Conservation (phyloP, 2,329 filamentous ascomycete genomes). For the Pestalotiopsis sp. region DNA sequence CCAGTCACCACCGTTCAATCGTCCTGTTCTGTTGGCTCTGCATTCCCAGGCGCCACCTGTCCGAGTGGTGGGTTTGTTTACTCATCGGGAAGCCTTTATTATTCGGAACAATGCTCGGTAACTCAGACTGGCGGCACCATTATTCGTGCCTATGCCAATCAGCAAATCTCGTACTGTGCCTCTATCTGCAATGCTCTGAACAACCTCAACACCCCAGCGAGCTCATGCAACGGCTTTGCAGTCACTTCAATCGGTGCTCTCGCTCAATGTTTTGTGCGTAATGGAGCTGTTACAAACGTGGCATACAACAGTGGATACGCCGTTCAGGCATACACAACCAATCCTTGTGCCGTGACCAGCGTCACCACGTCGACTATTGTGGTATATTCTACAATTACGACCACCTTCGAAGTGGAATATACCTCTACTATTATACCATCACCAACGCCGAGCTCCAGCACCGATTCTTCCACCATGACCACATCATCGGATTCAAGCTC, state of each 20-base stretch:
- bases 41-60: background rate
- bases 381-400: background rate
- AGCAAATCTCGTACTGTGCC: background rate
- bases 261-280: background rate
- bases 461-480: background rate
- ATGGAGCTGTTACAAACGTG: background rate
- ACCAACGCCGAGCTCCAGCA: background rate
- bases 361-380: background rate
- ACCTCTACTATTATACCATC: slow-evolving; percentile 1
- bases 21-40: background rate
- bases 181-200: background rate
- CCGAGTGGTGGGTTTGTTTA: background rate
- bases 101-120: background rate
- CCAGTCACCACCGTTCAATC: background rate
- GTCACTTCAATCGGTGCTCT: background rate
- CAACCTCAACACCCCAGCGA: background rate
- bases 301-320: background rate
- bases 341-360: background rate
- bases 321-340: background rate
- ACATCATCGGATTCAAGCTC: background rate
- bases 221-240: background rate
- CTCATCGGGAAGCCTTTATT: background rate
- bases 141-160: background rate
- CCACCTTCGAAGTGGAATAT: background rate
- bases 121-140: background rate